A percentile compares a stretch with the other conserved stretches of the same genome.
Conservation (phyloP, 2,329 filamentous ascomycete genomes). For the Verticillium nubilum region DNA sequence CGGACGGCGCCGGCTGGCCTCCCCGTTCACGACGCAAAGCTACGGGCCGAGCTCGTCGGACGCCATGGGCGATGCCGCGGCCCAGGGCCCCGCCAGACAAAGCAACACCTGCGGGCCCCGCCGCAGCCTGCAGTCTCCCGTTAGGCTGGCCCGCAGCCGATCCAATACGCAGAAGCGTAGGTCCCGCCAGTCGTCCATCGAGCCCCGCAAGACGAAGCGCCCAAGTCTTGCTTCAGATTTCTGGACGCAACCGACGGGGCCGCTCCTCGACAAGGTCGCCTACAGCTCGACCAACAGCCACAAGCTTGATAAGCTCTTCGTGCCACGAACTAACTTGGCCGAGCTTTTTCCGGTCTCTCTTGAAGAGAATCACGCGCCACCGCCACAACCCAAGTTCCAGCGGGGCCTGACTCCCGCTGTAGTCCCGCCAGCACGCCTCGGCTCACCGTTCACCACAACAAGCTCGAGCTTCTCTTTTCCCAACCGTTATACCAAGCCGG, state of each 20-base stretch:
- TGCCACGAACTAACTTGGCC: conserved; percentile 35
- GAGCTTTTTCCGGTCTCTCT: conserved; percentile 26
- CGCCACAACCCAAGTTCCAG: not conserved
- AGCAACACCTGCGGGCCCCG: conserved; percentile 44
- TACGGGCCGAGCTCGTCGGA: conserved; percentile 58
- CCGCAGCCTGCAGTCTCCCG: conserved; percentile 47
- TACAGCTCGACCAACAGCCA: conserved; percentile 28
- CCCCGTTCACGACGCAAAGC: conserved; percentile 52
- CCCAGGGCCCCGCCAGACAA: conserved; percentile 29
- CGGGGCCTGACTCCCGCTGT: conserved; percentile 18
- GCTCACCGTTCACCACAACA: conserved; percentile 51
- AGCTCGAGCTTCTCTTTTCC: conserved; percentile 54
- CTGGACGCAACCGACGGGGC: conserved; percentile 39
- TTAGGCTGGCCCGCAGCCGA: conserved; percentile 43
- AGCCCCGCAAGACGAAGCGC: conserved; percentile 43
- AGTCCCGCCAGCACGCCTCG: conserved; percentile 42
- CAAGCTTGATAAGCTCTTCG: conserved; percentile 30
- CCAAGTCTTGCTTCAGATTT: conserved; percentile 51
- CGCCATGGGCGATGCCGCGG: conserved; percentile 35
- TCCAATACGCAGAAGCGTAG: conserved; percentile 51
- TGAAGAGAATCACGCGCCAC: not conserved
- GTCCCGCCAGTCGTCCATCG: conserved; percentile 37
- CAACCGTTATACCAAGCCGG: conserved; percentile 45
- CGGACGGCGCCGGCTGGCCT: conserved; percentile 38
- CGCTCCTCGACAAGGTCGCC: conserved; percentile 17